Evolutionary conservation across 2,329 filamentous ascomycete species (phyloP), one percentile per base, ranked within the genome.

Genomic region (Sporothrix schenckii): DNA sequence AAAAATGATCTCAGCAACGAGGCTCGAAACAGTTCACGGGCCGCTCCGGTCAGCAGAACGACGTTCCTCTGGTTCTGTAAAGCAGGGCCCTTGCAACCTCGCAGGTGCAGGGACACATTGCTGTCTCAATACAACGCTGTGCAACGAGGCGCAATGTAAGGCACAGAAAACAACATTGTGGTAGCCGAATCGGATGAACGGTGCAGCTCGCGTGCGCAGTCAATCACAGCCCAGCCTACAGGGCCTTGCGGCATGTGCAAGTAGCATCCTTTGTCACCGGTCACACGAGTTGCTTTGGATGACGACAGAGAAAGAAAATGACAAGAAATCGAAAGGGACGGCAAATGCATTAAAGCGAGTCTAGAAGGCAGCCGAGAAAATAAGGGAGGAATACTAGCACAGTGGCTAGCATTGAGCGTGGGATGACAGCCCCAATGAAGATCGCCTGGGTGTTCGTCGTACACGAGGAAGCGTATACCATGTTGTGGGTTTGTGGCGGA

Each of bases 401-500:
- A 21, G 56, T 14, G 56, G 2, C 16, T 60, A n/a, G 30, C 39
- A 60, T 60, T 30, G 19, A 24, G 56, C 30, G 44, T 61, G 56
- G 13, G n/a, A 61, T 61, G 34, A 60, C 56, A 34, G 24, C 44
- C 19, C 34, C n/a, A 60, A 44, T 61, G 56, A 44, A 21, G 56
- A 61, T 61, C 56, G 56, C 34, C 34, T 39, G 19, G 56, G n/a
- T 39, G 56, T 7, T 6, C 7, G 34, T 34, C 7, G 34, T 61
- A 44, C 56, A 44, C 44, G 19, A 34, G 27, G 53, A 19, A 27
- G 27, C 9, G 56, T 16, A n/a, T 41, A 44, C 56, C 41, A 6
- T 61, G 53, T 56, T 61, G 27, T 56, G 27, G 56, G 34, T 61
- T 44, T 61, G 56, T 61, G 56, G 56, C 56, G 34, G 56, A 61